Percentiles rank a stretch among this genome's conserved stretches.
These are phyloP conservation scores for Cadophora malorum DNA, from an alignment of 2,329 filamentous ascomycete species.

Conservation along the genomic window DNA sequence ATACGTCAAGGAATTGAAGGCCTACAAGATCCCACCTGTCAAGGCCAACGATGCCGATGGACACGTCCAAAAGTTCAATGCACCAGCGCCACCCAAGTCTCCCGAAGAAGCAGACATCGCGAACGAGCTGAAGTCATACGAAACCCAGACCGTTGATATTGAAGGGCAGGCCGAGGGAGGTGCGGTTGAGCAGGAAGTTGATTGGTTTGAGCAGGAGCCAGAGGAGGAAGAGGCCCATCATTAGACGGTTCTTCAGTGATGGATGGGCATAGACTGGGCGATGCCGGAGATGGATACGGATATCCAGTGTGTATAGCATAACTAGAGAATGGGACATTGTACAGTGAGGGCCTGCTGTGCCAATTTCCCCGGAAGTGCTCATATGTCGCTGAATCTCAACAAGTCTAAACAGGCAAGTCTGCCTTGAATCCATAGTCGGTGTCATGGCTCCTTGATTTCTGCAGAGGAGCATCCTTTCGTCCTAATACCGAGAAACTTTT, in stretches of 20 bases:
- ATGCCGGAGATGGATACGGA: constrained; percentile 19
- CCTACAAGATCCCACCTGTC: constrained; percentile 85
- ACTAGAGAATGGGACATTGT: constrained; percentile 38
- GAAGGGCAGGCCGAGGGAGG: constrained; percentile 78
- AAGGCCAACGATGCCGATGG: constrained; percentile 89
- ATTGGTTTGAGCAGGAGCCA: constrained; percentile 85
- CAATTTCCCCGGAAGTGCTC: background rate
- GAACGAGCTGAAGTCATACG: constrained; percentile 91
- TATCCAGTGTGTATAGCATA: constrained; percentile 38
- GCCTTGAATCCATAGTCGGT: background rate
- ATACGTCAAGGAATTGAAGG: constrained; percentile 94
- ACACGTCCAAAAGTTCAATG: constrained; percentile 85
- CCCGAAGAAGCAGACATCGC: constrained; percentile 95
- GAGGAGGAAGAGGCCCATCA: constrained; percentile 53
- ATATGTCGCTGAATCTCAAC: background rate
- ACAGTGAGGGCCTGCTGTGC: constrained; percentile 31
- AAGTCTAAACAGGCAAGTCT: background rate
- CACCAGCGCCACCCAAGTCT: constrained; percentile 82
- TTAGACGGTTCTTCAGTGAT: constrained; percentile 33
- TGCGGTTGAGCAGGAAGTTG: constrained; percentile 62
- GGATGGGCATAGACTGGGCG: background rate
- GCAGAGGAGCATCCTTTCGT: background rate
- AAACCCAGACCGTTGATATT: constrained; percentile 90
- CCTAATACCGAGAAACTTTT: no score
- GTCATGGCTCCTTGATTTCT: background rate